Conservation (phyloP, 169 alveolate species). For the Eimeria sp. region DNA sequence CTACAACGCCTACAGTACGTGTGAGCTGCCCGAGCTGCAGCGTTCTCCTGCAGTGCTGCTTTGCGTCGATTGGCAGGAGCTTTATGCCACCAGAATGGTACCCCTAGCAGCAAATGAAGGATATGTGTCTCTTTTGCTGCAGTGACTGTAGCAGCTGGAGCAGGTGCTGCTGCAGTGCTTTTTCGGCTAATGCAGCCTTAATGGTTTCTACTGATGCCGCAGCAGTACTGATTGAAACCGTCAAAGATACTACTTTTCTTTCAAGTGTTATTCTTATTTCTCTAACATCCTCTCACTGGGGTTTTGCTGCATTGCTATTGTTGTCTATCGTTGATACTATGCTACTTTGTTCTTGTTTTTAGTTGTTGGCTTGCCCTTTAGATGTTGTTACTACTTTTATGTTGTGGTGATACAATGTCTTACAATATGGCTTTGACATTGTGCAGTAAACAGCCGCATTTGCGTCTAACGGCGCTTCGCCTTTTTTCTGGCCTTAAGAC, state of each 20-base stretch:
- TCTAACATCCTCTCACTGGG: no score
- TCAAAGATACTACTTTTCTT: no score
- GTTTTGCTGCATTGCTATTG: no score
- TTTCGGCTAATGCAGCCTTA: no score
- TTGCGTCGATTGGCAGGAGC: background rate
- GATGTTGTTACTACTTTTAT: background rate
- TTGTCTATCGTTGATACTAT: no score
- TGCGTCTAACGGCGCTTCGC: background rate
- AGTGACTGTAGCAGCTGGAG: background rate
- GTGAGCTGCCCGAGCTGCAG: background rate
- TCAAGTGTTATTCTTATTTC: no score
- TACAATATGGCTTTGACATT: background rate
- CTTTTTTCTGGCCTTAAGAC: background rate
- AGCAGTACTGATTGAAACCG: no score
- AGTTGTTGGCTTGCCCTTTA: background rate
- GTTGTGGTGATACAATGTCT: background rate
- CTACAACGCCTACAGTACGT: background rate
- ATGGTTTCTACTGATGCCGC: no score
- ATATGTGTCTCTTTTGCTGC: background rate
- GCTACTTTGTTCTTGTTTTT: no score
- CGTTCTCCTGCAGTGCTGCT: background rate
- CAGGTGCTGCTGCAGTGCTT: background rate
- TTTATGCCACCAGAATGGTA: no score
- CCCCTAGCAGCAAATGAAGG: background rate
- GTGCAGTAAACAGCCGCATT: background rate